phyloP scores from a whole-genome alignment of 148 eudicot species.

The Spergularia bocconei region DNA sequence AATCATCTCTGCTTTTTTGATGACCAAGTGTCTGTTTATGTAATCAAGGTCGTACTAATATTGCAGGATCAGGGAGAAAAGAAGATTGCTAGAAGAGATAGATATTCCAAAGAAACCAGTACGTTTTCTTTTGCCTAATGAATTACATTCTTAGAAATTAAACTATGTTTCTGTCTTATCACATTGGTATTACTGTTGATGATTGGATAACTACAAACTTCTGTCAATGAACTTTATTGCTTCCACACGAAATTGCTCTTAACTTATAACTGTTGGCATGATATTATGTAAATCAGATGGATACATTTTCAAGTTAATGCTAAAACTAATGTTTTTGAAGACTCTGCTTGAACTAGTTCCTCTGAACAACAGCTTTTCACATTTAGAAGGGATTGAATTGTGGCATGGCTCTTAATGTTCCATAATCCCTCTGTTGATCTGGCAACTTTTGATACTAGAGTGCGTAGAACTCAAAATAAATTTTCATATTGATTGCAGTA shows the following conservation, averaged over 20 bases:
- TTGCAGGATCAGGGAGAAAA: constrained; percentile 39
- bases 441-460: neutral
- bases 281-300: neutral
- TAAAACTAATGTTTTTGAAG: neutral
- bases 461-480: no score
- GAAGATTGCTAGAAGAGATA: constrained; percentile 38
- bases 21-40: constrained; percentile 3
- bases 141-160: neutral
- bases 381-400: neutral
- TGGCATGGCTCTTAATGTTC: neutral
- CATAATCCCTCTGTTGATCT: neutral
- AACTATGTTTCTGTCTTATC: constrained; percentile 8
- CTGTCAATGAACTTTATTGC: neutral
- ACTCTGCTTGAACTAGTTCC: neutral
- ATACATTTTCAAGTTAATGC: neutral
- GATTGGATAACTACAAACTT: neutral
- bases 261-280: neutral
- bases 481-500: no score
- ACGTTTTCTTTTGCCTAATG: constrained; percentile 11
- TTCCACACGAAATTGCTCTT: neutral
- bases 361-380: neutral
- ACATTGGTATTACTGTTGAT: constrained; percentile 5
- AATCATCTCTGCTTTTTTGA: neutral
- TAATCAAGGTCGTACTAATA: neutral
- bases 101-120: constrained; percentile 18